Evolutionary conservation across 352 stramenopile species (phyloP).

Genomic region (Globisporangium recalcitrans): DNA sequence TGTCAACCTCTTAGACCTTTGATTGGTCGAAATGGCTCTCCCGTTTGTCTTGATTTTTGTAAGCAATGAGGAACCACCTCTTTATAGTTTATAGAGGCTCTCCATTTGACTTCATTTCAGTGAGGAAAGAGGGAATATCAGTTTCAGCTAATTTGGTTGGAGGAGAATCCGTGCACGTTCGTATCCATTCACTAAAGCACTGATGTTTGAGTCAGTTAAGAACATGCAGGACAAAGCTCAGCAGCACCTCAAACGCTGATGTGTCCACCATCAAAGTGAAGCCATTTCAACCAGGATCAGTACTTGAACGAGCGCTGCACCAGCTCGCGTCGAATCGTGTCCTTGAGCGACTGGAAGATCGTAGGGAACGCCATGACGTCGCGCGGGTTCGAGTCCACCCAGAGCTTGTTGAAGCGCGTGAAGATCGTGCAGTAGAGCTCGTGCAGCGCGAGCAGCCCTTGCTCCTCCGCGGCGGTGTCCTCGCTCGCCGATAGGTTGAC

Average conservation of each 20-base stretch:
- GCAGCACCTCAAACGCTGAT: no score
- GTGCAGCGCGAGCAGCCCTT: slow-evolving; percentile 48
- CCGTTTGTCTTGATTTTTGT: no score
- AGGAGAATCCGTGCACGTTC: slow-evolving; percentile 9
- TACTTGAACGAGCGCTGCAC: slow-evolving; percentile 59
- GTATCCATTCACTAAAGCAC: not conserved
- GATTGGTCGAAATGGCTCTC: no score
- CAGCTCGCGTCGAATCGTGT: slow-evolving; percentile 54
- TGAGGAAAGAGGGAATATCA: no score
- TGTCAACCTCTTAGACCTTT: not conserved
- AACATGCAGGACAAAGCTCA: no score
- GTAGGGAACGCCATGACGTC: slow-evolving; percentile 84
- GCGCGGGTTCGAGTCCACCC: slow-evolving; percentile 73
- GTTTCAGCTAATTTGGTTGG: slow-evolving; percentile 28
- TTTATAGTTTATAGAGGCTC: no score
- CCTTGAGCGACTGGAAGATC: slow-evolving; percentile 80
- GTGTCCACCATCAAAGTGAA: no score
- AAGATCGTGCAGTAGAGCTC: slow-evolving; percentile 80
- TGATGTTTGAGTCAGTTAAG: not conserved
- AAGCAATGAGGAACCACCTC: no score
- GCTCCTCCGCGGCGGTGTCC: slow-evolving; percentile 8
- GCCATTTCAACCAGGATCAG: slow-evolving; percentile 28
- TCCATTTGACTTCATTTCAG: no score
- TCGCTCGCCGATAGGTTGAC: slow-evolving; percentile 21
- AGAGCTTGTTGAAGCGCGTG: slow-evolving; percentile 79